Percentiles rank a stretch among this genome's conserved stretches.
These are phyloP conservation scores for Metarhizium rileyi DNA, from an alignment of 2,329 filamentous ascomycete genomes.

Conservation along the genomic window DNA sequence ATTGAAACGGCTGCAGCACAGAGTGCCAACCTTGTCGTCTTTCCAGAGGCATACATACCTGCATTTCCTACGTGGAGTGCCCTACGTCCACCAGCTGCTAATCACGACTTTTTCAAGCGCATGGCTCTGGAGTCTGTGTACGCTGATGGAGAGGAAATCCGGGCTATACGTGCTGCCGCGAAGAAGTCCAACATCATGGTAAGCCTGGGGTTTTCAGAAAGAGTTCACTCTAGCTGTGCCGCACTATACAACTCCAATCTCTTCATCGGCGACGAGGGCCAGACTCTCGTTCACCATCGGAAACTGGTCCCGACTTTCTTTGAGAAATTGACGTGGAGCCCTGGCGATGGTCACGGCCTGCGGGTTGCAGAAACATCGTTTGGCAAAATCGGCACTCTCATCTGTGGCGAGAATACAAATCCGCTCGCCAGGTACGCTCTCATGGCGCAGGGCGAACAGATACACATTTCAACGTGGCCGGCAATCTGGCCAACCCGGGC, in stretches of 20 bases:
- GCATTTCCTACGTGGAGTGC: conserved; percentile 44
- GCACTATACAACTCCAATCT: conserved; percentile 43
- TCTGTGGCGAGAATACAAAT: conserved; percentile 51
- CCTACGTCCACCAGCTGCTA: conserved; percentile 35
- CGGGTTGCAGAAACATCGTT: conserved; percentile 32
- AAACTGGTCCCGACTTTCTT: conserved; percentile 48
- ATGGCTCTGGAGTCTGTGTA: conserved; percentile 35
- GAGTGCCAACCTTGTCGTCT: conserved; percentile 39
- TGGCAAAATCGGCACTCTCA: conserved; percentile 38
- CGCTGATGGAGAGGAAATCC: conserved; percentile 35
- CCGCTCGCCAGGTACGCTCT: conserved; percentile 41
- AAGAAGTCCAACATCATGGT: conserved; percentile 28
- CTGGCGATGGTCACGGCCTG: conserved; percentile 41
- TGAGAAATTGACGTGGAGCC: conserved; percentile 45
- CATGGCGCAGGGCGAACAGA: conserved; percentile 44
- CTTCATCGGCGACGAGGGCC: conserved; percentile 32
- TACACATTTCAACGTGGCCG: conserved; percentile 47
- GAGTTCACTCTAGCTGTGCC: conserved; percentile 29
- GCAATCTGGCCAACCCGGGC: conserved; percentile 41
- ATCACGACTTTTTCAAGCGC: conserved; percentile 38
- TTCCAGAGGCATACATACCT: conserved; percentile 43
- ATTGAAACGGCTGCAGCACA: conserved; percentile 34
- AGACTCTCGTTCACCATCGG: conserved; percentile 39
- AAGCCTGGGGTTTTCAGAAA: conserved; percentile 42
- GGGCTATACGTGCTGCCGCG: conserved; percentile 28